These are phyloP conservation scores for Aspergillus niger DNA, from an alignment of 2,329 filamentous ascomycete genomes.

Conservation along the genomic window DNA sequence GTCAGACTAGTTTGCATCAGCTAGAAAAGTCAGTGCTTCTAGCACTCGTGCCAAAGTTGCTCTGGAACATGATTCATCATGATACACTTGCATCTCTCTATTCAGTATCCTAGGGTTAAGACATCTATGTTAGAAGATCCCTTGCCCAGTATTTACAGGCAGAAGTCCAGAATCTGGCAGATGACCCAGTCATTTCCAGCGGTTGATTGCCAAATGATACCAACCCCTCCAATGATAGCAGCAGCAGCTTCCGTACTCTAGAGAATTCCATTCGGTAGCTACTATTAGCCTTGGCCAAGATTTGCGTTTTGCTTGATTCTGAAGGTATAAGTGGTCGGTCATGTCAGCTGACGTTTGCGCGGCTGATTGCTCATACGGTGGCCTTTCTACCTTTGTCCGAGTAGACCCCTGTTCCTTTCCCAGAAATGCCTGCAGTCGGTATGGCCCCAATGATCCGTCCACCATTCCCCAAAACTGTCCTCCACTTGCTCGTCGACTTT, in stretches of 20 bases:
- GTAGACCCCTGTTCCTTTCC: slow-evolving; percentile 69
- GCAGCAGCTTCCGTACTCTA: no score
- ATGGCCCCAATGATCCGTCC: slow-evolving; percentile 87
- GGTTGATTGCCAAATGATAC: neutral
- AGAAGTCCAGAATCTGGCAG: neutral
- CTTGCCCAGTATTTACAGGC: neutral
- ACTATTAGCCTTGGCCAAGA: neutral
- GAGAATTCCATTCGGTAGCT: no score
- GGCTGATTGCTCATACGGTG: neutral
- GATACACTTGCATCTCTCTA: neutral
- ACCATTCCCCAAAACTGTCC: slow-evolving; percentile 96
- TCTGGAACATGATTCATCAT: neutral
- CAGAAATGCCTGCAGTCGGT: slow-evolving; percentile 81
- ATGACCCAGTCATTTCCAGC: neutral
- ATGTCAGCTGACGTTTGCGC: neutral
- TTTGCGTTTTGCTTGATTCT: neutral
- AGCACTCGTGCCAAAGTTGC: no score
- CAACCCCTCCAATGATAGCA: neutral
- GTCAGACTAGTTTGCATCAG: no score
- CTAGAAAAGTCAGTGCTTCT: no score
- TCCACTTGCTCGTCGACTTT: slow-evolving; percentile 76
- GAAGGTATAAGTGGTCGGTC: neutral
- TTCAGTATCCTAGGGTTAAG: neutral
- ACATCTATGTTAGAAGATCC: neutral
- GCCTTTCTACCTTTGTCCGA: slow-evolving; percentile 64